These are phyloP conservation scores for Pterula multifida DNA, from an alignment of 1,284 basidiomycete species.

Conservation along the genomic window DNA sequence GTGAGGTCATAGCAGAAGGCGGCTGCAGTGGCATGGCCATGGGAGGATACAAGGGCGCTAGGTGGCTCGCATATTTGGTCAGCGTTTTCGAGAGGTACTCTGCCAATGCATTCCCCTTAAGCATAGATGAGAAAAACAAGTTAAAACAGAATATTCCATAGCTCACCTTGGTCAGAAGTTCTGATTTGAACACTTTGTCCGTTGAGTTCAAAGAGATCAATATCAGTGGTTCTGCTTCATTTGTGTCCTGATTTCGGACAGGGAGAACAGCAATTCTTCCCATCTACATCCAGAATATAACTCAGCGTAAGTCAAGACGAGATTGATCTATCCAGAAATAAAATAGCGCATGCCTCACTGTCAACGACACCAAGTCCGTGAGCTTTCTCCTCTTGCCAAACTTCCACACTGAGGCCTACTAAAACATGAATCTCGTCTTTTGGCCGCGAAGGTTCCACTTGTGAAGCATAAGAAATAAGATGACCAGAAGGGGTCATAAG, in stretches of 20 bases:
- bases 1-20: not conserved
- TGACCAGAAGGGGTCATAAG: conserved; percentile 53
- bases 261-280: not conserved
- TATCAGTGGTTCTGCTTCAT: not conserved
- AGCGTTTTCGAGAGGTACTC: not conserved
- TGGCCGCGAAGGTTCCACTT: conserved; percentile 27
- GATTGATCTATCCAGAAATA: no score
- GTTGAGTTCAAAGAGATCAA: not conserved
- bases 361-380: conserved; percentile 57
- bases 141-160: not conserved
- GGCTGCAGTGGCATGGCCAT: not conserved
- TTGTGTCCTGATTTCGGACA: not conserved
- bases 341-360: conserved; percentile 31
- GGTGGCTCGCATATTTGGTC: not conserved
- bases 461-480: conserved; percentile 42
- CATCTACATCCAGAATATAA: not conserved
- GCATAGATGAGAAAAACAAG: not conserved
- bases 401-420: conserved; percentile 56
- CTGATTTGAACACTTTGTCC: not conserved
- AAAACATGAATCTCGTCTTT: conserved; percentile 65
- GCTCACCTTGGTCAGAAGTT: not conserved
- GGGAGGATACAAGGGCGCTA: not conserved
- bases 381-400: conserved; percentile 61
- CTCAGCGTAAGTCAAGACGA: not conserved
- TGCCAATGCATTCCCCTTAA: not conserved